Base-by-base conservation (phyloP, 352 stramenopile genomes). In the Pythium volutum region DNA sequence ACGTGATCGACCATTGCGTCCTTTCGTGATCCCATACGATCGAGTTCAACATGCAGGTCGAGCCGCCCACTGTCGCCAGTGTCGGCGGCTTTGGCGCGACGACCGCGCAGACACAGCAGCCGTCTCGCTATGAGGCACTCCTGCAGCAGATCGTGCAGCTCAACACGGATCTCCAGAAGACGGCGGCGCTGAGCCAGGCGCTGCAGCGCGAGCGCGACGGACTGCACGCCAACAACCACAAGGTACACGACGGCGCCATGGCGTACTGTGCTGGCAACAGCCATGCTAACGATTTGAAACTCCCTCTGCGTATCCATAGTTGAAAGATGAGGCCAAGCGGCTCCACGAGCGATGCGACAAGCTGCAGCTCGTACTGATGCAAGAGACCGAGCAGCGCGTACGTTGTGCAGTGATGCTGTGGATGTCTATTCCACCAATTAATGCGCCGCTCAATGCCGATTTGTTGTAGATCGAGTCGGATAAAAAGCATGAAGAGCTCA, bases 151-250 rank as follows among this genome's bases (percentile, higher is more conserved):
- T 95, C 57, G 82, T 93, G 57, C 83, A 91, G 69, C 74, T 93
- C 4, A 93, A 93, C 51, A 79, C 83, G 46, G 85, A 93, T 54
- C 67, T 92, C 23, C 84, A 93, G 55, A 93, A 95, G 66, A 92
- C 85, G 14, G 83, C 75, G 48, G 79, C 83, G 64, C 68, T 93
- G 46, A 93, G 84, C 50, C 83, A 95, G 74, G 69, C 78, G 39
- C 70, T 95, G 51, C 82, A 93, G 53, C 76, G 73, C 43, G 83
- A 93, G 77, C 81, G 84, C 10, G 85, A 95, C 54, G 75, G 74
- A 2, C 64, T 88, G 10, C 75, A 86, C 56, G 62, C 78, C 55
- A 74, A 82, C 57, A 92, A 81, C 62, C 55, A 55, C 52, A 89
- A 84, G 76, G 79, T 88, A 36, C 26, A 47, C n/a, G n/a, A n/a